Percentiles rank a stretch among this genome's conserved stretches.
phyloP scores from a whole-genome alignment of 208 protist species.

The Plasmodiophora brassicae region DNA sequence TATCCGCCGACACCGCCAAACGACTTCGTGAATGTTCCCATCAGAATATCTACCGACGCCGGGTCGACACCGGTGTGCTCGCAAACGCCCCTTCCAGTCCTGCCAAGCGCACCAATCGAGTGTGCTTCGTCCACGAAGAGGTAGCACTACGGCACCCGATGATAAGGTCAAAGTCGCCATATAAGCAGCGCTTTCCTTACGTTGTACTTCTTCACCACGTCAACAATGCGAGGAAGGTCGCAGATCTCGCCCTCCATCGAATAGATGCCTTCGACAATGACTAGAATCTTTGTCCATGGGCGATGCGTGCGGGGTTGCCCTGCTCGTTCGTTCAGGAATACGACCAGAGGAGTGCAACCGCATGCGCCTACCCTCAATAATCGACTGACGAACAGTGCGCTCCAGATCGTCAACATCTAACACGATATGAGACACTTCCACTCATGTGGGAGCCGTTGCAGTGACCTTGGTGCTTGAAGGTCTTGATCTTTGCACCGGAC shows the following conservation, averaged over 20 bases:
- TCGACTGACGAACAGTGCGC: slow-evolving; percentile 33
- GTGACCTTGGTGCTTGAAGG: slow-evolving; percentile 52
- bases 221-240: slow-evolving; percentile 50
- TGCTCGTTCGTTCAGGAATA: too few species aligned
- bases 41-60: slow-evolving; percentile 58
- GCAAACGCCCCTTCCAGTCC: slow-evolving; percentile 45
- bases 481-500: slow-evolving; percentile 47
- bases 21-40: slow-evolving; percentile 67
- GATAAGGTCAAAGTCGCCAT: not conserved
- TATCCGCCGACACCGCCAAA: slow-evolving; percentile 63
- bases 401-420: slow-evolving; percentile 44
- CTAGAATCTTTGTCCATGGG: slow-evolving; percentile 58
- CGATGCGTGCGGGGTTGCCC: slow-evolving; percentile 50
- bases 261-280: slow-evolving; percentile 63
- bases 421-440: slow-evolving; percentile 14
- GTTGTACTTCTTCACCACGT: slow-evolving; percentile 47
- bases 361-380: slow-evolving; percentile 1
- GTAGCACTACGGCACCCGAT: slow-evolving; percentile 46
- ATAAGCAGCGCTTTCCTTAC: not conserved
- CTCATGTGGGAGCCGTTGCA: not conserved
- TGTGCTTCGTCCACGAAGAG: slow-evolving; percentile 64
- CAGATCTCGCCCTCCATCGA: slow-evolving; percentile 63
- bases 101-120: slow-evolving; percentile 58
- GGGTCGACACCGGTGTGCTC: slow-evolving; percentile 52
- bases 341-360: too few species aligned